Evolutionary conservation across 169 alveolate genomes (phyloP), one percentile per base, ranked within the genome.

Genomic region (Babesia caballi): DNA sequence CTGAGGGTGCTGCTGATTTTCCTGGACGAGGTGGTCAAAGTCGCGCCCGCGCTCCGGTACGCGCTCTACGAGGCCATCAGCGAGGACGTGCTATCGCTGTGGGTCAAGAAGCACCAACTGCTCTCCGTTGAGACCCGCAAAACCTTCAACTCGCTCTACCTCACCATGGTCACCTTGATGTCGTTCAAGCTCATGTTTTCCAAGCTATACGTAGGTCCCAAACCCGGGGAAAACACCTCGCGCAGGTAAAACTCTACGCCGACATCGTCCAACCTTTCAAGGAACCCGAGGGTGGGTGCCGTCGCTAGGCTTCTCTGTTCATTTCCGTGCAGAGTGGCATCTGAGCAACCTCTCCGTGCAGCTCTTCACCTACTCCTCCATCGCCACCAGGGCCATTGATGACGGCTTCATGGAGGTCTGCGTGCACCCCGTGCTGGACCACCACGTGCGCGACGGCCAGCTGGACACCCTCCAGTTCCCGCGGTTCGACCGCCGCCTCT

Each of bases 341-440:
- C 33, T 81, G 54, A 66, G 67, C 58, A 38, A 81, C 58, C 52
- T 81, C 14, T 81, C 88, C n/a, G 88, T 81, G 23, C 88, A 81
- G 59, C 56, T 81, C 11, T 81, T 81, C 40, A 81, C 88, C 7
- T 69, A 70, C 46, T 52, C 83, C 15, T 5, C 41, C 23, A 71
- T 81, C 28, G 88, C 88, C 19, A 27, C 33, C n/a, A 32, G 53
- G 23, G 66, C 61, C 30, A 21, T 71, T 2, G 41, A 44, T 6
- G 27, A 44, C 3, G 53, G 61, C 5, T 81, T 81, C 42, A 21
- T 81, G 15, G 69, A 81, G 12, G 51, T 32, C 6, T 60, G 84
- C 51, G 33, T 81, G 28, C 27, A 57, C 15, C 68, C 63, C 12
- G 17, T 81, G 32, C 19, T 42, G 28, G 67, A 81, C 58, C 51